Evolutionary conservation across 164 flowering plant species (phyloP), one percentile per base, ranked within the genome.

Genomic region (Warburgia ugandensis): DNA sequence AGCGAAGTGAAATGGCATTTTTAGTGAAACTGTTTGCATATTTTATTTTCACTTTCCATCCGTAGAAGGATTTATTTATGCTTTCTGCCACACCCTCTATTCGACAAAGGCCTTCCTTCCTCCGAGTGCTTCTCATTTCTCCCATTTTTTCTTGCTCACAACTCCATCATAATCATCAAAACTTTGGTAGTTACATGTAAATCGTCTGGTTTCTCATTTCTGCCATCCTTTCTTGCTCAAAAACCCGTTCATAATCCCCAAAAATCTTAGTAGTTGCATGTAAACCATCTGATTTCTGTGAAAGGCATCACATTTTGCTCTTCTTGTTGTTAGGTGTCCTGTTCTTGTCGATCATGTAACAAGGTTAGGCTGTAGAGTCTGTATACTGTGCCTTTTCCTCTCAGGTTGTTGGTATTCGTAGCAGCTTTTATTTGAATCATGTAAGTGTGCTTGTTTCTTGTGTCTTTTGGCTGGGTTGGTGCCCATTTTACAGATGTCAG

Each of bases 331-430:
- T n/a, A n/a, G n/a, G n/a, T n/a, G n/a, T n/a, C n/a, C 31, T 45
- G 31, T 52, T 55, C 45, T 44, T 27, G 21, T 40, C 14, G 58
- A 38, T 69, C 67, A 56, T 61, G 70, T 75, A 68, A 66, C 58
- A 56, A 54, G 47, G 45, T 23, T n/a, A n/a, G n/a, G n/a, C n/a
- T n/a, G n/a, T 11, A 28, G 29, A 17, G 38, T 27, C 36, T 19
- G 28, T 46, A 4, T 38, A 25, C 37, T 21, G 40, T 23, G 30
- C 50, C 38, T 12, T 40, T 9, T 35, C 29, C 39, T 60, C 45
- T 48, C 22, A 7, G 3, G 27, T 27, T 32, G 52, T n/a, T 28
- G 42, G 28, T 45, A 42, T 42, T 54, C 65, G 48, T 12, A 36
- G n/a, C n/a, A 59, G 39, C 52, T 51, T 20, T 14, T 14, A 47